A percentile compares a stretch with the other conserved stretches of the same genome.
phyloP scores from a whole-genome alignment of 108 stramenopile species.

The Parietichytrium sp. region DNA sequence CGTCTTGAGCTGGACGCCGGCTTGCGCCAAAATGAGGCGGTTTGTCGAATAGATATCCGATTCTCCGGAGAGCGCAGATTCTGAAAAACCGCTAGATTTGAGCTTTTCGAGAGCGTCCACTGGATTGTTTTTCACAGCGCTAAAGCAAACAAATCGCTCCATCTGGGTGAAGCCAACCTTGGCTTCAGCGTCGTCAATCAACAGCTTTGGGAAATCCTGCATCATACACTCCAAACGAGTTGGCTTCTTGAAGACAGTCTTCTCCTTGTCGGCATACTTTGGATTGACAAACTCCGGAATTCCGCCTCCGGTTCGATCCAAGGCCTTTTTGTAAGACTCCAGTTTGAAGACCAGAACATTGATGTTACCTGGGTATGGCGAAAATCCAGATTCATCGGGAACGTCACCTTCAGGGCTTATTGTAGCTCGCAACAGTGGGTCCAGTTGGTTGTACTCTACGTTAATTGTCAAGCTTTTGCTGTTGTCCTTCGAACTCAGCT shows the following conservation, averaged over 20 bases:
- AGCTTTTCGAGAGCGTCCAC: constrained; percentile 77
- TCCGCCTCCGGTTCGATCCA: constrained; percentile 75
- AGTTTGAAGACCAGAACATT: constrained; percentile 88
- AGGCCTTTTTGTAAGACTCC: constrained; percentile 74
- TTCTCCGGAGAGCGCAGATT: constrained; percentile 85
- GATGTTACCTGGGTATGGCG: constrained; percentile 96
- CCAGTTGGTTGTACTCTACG: constrained; percentile 99
- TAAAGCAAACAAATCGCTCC: constrained; percentile 74
- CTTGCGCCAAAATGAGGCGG: constrained; percentile 66
- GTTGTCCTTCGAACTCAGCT: constrained; percentile 57
- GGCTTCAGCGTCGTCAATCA: constrained; percentile 61
- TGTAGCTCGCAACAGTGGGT: constrained; percentile 81
- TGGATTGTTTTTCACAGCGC: constrained; percentile 90
- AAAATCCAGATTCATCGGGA: constrained; percentile 82
- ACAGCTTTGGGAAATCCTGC: constrained; percentile 94
- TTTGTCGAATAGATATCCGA: constrained; percentile 77
- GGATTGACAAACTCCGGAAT: constrained; percentile 99
- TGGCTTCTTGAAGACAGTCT: constrained; percentile 95
- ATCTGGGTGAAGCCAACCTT: constrained; percentile 91
- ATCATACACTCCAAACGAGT: constrained; percentile 99
- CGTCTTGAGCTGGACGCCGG: constrained; percentile 61
- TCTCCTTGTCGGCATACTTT: constrained; percentile 86
- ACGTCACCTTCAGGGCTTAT: constrained; percentile 85
- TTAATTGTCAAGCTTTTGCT: constrained; percentile 74
- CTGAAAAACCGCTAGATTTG: constrained; percentile 78